phyloP scores from a whole-genome alignment of 495 filamentous ascomycete genomes.

The Xylaria grammica region DNA sequence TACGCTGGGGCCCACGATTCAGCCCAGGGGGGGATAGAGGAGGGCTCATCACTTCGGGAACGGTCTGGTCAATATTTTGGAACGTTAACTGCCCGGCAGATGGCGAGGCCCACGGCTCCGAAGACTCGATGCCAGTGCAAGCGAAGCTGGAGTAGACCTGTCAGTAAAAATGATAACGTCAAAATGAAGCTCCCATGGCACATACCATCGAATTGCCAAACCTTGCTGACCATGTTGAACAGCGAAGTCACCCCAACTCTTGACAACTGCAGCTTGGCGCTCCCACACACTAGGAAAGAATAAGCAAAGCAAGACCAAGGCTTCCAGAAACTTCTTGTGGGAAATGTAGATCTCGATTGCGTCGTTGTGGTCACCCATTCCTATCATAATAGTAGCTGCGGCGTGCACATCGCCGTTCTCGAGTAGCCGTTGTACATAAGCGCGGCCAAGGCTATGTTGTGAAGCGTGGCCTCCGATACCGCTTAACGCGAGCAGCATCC shows the following conservation, averaged over 20 bases:
- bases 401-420: conserved; percentile 91
- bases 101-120: conserved; percentile 83
- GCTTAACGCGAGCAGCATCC: conserved; percentile 95
- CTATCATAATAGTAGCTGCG: conserved; percentile 87
- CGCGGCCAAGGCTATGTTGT: conserved; percentile 87
- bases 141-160: conserved; percentile 60
- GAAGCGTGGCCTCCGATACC: conserved; percentile 80
- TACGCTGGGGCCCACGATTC: conserved; percentile 58
- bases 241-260: conserved; percentile 94
- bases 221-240: conserved; percentile 85
- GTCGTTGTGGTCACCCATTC: conserved; percentile 90
- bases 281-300: conserved; percentile 84
- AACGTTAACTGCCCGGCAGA: conserved; percentile 72
- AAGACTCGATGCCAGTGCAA: conserved; percentile 75
- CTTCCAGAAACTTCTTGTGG: conserved; percentile 89
- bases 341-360: conserved; percentile 97
- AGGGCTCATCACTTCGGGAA: conserved; percentile 61
- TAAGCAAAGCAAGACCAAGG: conserved; percentile 77
- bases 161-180: conserved; percentile 5
- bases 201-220: conserved; percentile 84
- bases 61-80: conserved; percentile 50
- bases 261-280: conserved; percentile 81
- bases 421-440: conserved; percentile 88
- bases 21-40: conserved; percentile 61
- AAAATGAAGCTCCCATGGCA: conserved; percentile 12